These are phyloP conservation scores for Kodamaea neixiangensis DNA, from an alignment of 805 yeast species.

Conservation along the genomic window DNA sequence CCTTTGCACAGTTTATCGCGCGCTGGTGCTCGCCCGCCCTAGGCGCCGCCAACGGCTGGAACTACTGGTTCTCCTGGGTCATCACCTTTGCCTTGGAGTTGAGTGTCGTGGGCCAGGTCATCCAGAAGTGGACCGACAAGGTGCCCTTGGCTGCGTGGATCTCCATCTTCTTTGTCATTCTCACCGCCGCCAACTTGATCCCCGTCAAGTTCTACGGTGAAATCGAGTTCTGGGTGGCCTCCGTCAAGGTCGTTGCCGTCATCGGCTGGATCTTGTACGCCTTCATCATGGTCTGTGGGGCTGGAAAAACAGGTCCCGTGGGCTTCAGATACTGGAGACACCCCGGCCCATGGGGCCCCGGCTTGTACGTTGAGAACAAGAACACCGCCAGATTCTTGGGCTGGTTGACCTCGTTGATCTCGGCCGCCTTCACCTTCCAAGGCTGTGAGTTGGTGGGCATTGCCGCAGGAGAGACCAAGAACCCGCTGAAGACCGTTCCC, in stretches of 20 bases:
- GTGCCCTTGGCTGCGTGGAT: constrained; percentile 79
- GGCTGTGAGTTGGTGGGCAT: constrained; percentile 79
- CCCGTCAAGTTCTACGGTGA: constrained; percentile 76
- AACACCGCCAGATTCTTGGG: constrained; percentile 65
- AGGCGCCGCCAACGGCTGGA: constrained; percentile 72
- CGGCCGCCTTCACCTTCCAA: constrained; percentile 79
- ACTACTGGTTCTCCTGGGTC: constrained; percentile 79
- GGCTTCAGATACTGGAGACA: constrained; percentile 82
- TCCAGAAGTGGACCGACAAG: constrained; percentile 64
- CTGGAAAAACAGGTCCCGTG: constrained; percentile 65
- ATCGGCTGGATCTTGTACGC: constrained; percentile 70
- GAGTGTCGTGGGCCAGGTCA: constrained; percentile 67
- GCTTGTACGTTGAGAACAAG: constrained; percentile 53
- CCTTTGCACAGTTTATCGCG: constrained; percentile 69
- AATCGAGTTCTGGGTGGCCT: constrained; percentile 73
- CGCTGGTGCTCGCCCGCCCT: constrained; percentile 69
- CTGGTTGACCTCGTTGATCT: constrained; percentile 67
- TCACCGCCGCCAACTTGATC: constrained; percentile 56
- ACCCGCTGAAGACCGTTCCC: constrained; percentile 71
- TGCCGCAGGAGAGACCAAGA: constrained; percentile 71
- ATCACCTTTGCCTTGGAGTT: constrained; percentile 75
- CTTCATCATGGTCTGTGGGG: constrained; percentile 74
- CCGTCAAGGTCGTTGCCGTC: constrained; percentile 65
- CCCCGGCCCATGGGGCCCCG: constrained; percentile 77
- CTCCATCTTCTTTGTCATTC: constrained; percentile 58